Percentiles rank a stretch among this genome's conserved stretches.
Conservation (phyloP, 2,329 filamentous ascomycete genomes). For the Penicillium brasilianum region DNA sequence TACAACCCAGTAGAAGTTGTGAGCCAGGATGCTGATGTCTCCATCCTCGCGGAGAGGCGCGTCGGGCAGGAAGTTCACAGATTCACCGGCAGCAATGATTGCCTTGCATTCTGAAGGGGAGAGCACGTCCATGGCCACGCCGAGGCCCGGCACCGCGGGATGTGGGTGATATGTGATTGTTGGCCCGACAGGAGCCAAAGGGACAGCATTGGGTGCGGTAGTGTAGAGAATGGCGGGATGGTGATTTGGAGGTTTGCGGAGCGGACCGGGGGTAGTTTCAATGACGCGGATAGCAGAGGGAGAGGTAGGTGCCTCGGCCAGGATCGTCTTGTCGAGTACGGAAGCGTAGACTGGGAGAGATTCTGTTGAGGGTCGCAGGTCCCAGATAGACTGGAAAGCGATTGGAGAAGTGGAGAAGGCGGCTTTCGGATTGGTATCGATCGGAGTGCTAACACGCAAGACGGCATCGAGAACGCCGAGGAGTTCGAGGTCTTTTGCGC, state of each 20-base stretch:
- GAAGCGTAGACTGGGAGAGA: conserved; percentile 59
- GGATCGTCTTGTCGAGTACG: conserved; percentile 63
- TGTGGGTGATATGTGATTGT: conserved; percentile 63
- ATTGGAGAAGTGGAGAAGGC: conserved; percentile 55
- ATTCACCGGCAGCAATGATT: conserved; percentile 70
- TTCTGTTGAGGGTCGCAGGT: conserved; percentile 55
- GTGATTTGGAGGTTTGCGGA: conserved; percentile 70
- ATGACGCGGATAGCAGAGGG: conserved; percentile 58
- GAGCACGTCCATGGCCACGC: conserved; percentile 65
- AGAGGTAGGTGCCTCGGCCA: conserved; percentile 41
- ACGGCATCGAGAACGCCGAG: conserved; percentile 68
- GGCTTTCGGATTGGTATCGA: conserved; percentile 51
- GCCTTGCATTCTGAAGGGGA: conserved; percentile 65
- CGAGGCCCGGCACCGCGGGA: conserved; percentile 66
- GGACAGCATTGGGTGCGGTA: conserved; percentile 62
- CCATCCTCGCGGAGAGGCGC: conserved; percentile 69
- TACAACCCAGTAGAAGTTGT: conserved; percentile 76
- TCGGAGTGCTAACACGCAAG: conserved; percentile 65
- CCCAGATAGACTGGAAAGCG: conserved; percentile 65
- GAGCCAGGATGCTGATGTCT: conserved; percentile 68
- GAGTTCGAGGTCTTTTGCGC: conserved; percentile 58
- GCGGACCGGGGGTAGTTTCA: conserved; percentile 63
- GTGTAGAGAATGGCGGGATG: conserved; percentile 70
- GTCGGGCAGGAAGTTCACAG: conserved; percentile 69
- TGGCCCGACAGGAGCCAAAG: conserved; percentile 53